Base-by-base conservation (phyloP, 1,139 yeast species). In the Saccharomycopsis crataegensis region DNA sequence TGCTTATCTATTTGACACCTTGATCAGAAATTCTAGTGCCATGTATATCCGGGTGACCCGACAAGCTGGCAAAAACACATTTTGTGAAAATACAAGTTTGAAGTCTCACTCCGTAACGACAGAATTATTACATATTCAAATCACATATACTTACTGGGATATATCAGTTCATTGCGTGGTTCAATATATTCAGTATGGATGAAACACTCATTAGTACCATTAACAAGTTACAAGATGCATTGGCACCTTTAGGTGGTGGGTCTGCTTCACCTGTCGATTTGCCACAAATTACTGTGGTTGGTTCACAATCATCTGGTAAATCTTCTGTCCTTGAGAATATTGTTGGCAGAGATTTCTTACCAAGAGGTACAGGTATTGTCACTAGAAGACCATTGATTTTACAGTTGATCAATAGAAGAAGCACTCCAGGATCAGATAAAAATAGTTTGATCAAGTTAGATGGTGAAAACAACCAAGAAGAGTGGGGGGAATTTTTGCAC, bases 401-500 rank as follows among this genome's bases (percentile, higher is more conserved):
- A 57, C 93, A 82, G 69, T 76, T 82, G 66, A 81, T 84, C 61
- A 84, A 79, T 64, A 72, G 73, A 62, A 72, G 84, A 64, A 53
- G 67, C 11, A 16, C 43, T 3, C 36, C 12, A 5, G 9, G 9
- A 32, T 11, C 42, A 8, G 45, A 28, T 8, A 22, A 22, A 8
- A n/a, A 14, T 28, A 22, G 31, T 4, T 46, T 54, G 51, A 43
- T 51, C 33, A 46, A 53, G 5, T 54, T 51, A 11, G 56, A 53
- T 6, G 62, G 61, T 11, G 96, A 88, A 67, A 87, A 88, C 68
- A 90, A 90, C 65, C 79, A 78, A 49, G 94, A 88, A 60, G 99
- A 93, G 73, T 93, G 98, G 98, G 99, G 99, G 61, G 99, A 93
- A 70, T 93, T 93, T 68, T 78, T 93, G 62, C 99, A 93, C 68